Evolutionary conservation across 148 eudicot species (phyloP).

Genomic region (Nepenthes mirabilis): DNA sequence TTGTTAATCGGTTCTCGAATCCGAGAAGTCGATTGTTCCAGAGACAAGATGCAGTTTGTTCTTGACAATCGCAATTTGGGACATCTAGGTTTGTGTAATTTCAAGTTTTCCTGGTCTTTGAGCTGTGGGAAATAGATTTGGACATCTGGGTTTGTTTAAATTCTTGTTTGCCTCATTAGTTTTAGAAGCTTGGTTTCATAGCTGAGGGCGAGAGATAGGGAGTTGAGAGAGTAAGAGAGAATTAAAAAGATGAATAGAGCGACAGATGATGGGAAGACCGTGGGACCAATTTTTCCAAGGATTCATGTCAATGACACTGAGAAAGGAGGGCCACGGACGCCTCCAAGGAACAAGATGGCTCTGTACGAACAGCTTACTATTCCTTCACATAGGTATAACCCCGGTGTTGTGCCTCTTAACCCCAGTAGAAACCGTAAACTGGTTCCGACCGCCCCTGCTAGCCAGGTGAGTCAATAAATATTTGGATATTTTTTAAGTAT

Average conservation of each 20-base stretch:
- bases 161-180: neutral
- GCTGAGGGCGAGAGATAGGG: neutral
- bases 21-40: too few relatives aligned
- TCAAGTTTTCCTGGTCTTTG: neutral
- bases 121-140: neutral
- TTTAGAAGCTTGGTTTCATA: neutral
- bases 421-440: slow-evolving; percentile 12
- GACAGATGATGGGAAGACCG: slow-evolving; percentile 50
- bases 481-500: neutral
- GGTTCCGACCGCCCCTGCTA: slow-evolving; percentile 32
- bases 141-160: neutral
- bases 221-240: neutral
- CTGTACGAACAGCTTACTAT: slow-evolving; percentile 83
- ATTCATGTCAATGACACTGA: slow-evolving; percentile 85
- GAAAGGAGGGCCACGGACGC: slow-evolving; percentile 93
- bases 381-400: slow-evolving; percentile 58
- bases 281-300: slow-evolving; percentile 89
- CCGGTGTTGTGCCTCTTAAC: slow-evolving; percentile 10
- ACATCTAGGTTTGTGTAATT: neutral
- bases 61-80: neutral
- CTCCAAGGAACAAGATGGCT: slow-evolving; percentile 97
- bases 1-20: too few relatives aligned
- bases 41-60: too few relatives aligned
- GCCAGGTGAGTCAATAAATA: slow-evolving; percentile 26
- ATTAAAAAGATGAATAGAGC: slow-evolving; percentile 51